Percentiles rank a stretch among this genome's conserved stretches.
Evolutionary conservation across 1,284 basidiomycete genomes (phyloP).

Genomic region (Marasmius sp.): DNA sequence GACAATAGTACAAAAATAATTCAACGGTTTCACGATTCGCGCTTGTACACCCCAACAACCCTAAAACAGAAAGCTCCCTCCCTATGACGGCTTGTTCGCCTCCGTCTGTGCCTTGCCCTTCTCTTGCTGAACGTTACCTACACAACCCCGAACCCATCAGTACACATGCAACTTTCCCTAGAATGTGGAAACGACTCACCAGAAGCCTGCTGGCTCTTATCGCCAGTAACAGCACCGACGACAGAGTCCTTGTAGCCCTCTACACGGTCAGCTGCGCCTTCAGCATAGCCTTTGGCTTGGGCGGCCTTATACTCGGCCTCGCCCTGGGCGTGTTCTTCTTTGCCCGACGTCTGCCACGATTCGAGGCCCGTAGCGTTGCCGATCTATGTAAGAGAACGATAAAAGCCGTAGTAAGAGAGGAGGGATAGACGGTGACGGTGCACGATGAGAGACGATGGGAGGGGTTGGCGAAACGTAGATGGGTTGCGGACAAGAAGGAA

Average conservation of each 20-base stretch:
- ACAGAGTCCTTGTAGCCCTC: conserved; percentile 46
- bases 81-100: conserved; percentile 21
- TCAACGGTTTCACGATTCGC: no score
- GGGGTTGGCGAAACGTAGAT: neutral
- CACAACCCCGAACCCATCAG: no score
- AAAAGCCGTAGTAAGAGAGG: no score
- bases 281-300: conserved; percentile 24
- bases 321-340: conserved; percentile 41
- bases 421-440: no score
- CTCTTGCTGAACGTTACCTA: conserved; percentile 35
- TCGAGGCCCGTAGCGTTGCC: conserved; percentile 28
- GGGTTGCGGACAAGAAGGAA: neutral
- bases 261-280: conserved; percentile 32
- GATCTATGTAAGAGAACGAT: conserved; percentile 13
- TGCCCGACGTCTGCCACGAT: conserved; percentile 34
- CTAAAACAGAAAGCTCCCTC: no score
- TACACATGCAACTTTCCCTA: no score
- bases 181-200: no score
- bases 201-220: conserved; percentile 40
- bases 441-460: no score
- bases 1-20: no score
- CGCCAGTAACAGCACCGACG: conserved; percentile 44
- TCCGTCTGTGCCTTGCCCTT: conserved; percentile 40
- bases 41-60: no score
- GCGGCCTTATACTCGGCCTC: conserved; percentile 37